phyloP scores from a whole-genome alignment of 768 basidiomycete species.

The Dacryopinax primogenitus region DNA sequence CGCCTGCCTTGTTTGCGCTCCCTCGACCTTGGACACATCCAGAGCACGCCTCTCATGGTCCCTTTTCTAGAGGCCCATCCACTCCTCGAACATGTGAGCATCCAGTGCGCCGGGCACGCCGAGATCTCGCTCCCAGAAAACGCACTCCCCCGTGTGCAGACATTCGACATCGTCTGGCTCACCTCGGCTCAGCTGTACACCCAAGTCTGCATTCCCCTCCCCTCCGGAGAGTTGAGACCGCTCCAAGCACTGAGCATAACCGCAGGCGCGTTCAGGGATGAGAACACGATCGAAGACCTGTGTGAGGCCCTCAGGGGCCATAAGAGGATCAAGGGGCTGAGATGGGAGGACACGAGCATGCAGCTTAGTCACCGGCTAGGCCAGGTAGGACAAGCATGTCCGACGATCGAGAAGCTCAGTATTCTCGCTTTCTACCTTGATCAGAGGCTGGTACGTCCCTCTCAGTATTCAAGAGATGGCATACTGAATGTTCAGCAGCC shows the following conservation, averaged over 20 bases:
- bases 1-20: not conserved
- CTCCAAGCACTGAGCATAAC: not conserved
- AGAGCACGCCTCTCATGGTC: not conserved
- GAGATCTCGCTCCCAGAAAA: not conserved
- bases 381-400: not conserved
- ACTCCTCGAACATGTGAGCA: not conserved
- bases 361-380: not conserved
- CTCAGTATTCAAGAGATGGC: not conserved
- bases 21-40: not conserved
- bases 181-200: not conserved
- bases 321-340: not conserved
- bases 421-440: constrained; percentile 2
- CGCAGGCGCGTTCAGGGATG: not conserved
- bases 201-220: not conserved
- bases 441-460: not conserved
- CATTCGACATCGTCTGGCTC: not conserved
- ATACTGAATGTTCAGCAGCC: not conserved
- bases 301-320: not conserved
- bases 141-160: not conserved
- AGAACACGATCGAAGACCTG: not conserved
- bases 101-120: constrained; percentile 2
- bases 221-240: not conserved
- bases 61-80: not conserved
- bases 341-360: constrained; percentile 9
- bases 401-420: not conserved